These are phyloP conservation scores for Anaeromyces robustus DNA, from an alignment of 192 early-diverging fungal species.

Conservation along the genomic window DNA sequence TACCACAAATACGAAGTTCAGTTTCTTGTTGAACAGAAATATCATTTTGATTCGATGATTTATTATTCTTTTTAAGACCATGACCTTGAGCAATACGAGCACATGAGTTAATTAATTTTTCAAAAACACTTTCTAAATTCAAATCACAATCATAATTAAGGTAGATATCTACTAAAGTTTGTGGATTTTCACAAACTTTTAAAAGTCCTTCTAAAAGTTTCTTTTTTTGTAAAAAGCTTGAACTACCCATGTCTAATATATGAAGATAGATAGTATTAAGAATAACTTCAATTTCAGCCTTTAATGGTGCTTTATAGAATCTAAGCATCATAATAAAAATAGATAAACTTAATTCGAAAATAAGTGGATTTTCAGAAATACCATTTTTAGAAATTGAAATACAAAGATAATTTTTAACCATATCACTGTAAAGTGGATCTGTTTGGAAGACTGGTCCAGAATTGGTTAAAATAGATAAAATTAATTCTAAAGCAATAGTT, in stretches of 20 bases:
- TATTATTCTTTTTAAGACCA: not conserved
- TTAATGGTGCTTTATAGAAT: slow-evolving; percentile 25
- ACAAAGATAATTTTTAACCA: slow-evolving; percentile 22
- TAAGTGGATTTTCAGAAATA: slow-evolving; percentile 27
- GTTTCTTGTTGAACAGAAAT: slow-evolving; percentile 18
- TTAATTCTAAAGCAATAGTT: slow-evolving; percentile 31
- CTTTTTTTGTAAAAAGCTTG: slow-evolving; percentile 32
- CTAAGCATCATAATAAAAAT: slow-evolving; percentile 37
- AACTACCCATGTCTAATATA: slow-evolving; percentile 44
- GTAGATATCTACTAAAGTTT: slow-evolving; percentile 39
- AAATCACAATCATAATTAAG: slow-evolving; percentile 49
- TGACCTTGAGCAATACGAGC: slow-evolving; percentile 23
- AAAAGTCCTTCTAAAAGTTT: slow-evolving; percentile 32
- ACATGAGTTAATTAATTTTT: slow-evolving; percentile 27
- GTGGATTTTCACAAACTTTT: slow-evolving; percentile 35
- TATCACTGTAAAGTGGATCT: slow-evolving; percentile 19
- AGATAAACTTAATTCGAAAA: slow-evolving; percentile 38
- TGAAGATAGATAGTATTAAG: slow-evolving; percentile 36
- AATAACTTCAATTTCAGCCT: slow-evolving; percentile 42
- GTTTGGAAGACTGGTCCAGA: slow-evolving; percentile 24
- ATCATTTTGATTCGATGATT: not conserved
- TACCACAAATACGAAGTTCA: slow-evolving; percentile 16
- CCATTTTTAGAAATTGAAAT: slow-evolving; percentile 34
- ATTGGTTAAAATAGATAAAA: slow-evolving; percentile 33
- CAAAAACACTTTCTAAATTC: slow-evolving; percentile 23